A percentile compares a stretch with the other conserved stretches of the same genome.
These are phyloP conservation scores for Patellifolia procumbens DNA, from an alignment of 179 eudicot genomes.

Conservation along the genomic window DNA sequence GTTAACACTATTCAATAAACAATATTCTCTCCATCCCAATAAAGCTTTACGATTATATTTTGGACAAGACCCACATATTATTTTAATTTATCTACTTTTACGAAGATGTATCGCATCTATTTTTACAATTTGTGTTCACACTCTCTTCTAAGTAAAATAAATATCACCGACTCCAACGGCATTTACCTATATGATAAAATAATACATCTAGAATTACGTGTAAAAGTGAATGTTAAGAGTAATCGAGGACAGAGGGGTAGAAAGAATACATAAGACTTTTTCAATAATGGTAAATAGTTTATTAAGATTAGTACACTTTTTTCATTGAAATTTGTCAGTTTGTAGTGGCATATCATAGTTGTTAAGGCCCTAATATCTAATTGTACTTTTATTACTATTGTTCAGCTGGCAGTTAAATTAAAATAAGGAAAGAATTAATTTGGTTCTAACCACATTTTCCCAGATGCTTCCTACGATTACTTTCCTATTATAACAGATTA, in stretches of 20 bases:
- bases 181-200: too few relatives aligned
- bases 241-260: too few relatives aligned
- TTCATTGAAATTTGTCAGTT: background rate
- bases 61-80: too few relatives aligned
- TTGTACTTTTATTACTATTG: background rate
- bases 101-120: too few relatives aligned
- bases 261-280: background rate
- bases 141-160: too few relatives aligned
- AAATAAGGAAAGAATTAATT: slow-evolving; percentile 16
- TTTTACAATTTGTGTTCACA: too few relatives aligned
- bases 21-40: too few relatives aligned
- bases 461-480: slow-evolving; percentile 18
- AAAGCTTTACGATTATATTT: too few relatives aligned
- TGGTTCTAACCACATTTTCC: slow-evolving; percentile 19
- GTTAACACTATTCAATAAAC: background rate
- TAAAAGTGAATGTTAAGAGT: too few relatives aligned
- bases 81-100: too few relatives aligned
- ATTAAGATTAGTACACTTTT: slow-evolving; percentile 5
- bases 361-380: slow-evolving; percentile 3
- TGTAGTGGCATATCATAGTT: background rate
- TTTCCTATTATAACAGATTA: slow-evolving; percentile 16
- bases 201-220: too few relatives aligned
- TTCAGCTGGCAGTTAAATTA: slow-evolving; percentile 15
- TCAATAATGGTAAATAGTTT: slow-evolving; percentile 11
- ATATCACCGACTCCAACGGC: too few relatives aligned